Conservation (phyloP, 306 rosid genomes). For the Morella rubra region DNA sequence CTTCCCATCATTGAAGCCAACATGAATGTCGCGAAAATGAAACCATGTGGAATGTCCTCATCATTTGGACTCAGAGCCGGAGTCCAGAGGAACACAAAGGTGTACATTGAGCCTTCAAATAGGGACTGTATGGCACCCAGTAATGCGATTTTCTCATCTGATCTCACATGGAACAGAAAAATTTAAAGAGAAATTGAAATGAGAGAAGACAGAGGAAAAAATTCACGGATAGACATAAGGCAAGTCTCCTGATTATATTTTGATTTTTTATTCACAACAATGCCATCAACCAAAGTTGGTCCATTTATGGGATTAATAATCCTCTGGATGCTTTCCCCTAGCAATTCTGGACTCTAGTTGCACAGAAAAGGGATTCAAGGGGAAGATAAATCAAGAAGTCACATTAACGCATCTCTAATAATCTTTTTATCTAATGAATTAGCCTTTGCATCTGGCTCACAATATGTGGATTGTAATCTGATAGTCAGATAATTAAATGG, state of each 20-base stretch:
- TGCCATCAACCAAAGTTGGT: not conserved
- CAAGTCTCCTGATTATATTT: not conserved
- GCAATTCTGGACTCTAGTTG: not conserved
- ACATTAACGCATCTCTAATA: not conserved
- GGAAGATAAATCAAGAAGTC: not conserved
- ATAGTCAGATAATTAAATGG: not conserved
- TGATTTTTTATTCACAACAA: not conserved
- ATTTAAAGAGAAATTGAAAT: constrained; percentile 11
- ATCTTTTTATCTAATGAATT: not conserved
- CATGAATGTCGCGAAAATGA: constrained; percentile 95
- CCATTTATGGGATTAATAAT: not conserved
- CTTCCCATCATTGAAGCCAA: constrained; percentile 95
- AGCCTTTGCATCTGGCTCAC: not conserved
- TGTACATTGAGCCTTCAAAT: constrained; percentile 95
- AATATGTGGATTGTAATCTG: not conserved
- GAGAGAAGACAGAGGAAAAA: not conserved
- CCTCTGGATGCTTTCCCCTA: not conserved
- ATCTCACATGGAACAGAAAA: constrained; percentile 28
- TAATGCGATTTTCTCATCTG: constrained; percentile 80
- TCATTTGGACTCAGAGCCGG: constrained; percentile 92
- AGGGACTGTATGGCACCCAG: constrained; percentile 92
- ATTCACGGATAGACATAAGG: not conserved
- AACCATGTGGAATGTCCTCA: constrained; percentile 89
- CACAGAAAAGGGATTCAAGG: not conserved
- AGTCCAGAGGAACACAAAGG: constrained; percentile 92